Evolutionary conservation across 2,329 filamentous ascomycete species (phyloP).

Genomic region (Neofusicoccum umdonicola): DNA sequence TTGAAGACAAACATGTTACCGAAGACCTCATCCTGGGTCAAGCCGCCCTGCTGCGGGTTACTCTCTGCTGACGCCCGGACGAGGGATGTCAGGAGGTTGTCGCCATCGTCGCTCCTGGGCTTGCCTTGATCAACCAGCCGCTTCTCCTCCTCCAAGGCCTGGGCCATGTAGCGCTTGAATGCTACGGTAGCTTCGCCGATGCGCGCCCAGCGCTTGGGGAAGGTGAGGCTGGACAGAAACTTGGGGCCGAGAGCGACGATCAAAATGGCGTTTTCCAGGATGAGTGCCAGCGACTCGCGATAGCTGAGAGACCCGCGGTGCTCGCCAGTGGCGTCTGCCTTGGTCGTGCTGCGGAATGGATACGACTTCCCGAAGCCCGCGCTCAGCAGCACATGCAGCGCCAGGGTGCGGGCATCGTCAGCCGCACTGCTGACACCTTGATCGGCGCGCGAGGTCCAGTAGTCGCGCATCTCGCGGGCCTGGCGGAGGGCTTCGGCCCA

Average conservation of each 20-base stretch:
- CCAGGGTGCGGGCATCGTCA: too few species aligned
- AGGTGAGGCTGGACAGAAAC: neutral
- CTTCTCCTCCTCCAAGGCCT: slow-evolving; percentile 11
- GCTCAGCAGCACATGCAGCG: neutral
- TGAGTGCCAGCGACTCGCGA: neutral
- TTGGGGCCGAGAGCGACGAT: slow-evolving; percentile 17
- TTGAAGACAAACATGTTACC: slow-evolving; percentile 52
- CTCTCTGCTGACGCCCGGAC: neutral
- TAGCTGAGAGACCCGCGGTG: neutral
- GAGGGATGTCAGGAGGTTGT: slow-evolving; percentile 17
- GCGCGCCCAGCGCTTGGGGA: neutral
- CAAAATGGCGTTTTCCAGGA: slow-evolving; percentile 12
- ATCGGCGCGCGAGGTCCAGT: too few species aligned
- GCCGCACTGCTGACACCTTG: too few species aligned
- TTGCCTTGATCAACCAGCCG: neutral
- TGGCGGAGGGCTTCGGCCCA: neutral
- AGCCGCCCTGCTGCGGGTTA: neutral
- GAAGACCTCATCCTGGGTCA: slow-evolving; percentile 42
- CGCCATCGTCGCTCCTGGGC: neutral
- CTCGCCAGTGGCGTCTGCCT: neutral
- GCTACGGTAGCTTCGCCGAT: slow-evolving; percentile 12
- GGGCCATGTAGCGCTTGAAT: slow-evolving; percentile 20
- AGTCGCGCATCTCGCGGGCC: neutral
- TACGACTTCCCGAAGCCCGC: slow-evolving; percentile 3
- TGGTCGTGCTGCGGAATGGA: neutral